These are phyloP conservation scores for Baudoinia panamericana DNA, from an alignment of 495 filamentous ascomycete genomes.

Conservation along the genomic window DNA sequence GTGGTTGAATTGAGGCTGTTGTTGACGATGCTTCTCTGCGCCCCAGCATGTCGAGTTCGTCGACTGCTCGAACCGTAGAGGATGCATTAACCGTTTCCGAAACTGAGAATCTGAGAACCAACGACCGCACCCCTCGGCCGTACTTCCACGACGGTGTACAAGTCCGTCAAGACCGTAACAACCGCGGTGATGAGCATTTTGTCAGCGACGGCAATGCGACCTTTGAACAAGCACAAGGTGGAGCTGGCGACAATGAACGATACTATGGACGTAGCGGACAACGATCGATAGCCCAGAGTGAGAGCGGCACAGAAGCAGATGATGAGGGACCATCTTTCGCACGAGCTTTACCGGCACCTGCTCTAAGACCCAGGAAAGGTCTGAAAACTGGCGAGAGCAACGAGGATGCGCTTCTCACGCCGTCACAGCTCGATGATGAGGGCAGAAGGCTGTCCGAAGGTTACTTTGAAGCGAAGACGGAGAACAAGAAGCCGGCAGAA, in stretches of 20 bases:
- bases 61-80: neutral
- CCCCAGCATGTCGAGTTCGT: slow-evolving; percentile 7
- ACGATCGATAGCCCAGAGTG: slow-evolving; percentile 49
- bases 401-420: slow-evolving; percentile 38
- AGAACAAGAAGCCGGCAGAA: neutral
- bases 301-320: slow-evolving; percentile 84
- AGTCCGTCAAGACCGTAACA: slow-evolving; percentile 1
- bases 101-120: neutral
- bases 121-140: slow-evolving; percentile 6
- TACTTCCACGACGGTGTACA: slow-evolving; percentile 8
- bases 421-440: slow-evolving; percentile 46
- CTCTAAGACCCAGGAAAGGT: slow-evolving; percentile 57
- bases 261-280: slow-evolving; percentile 11
- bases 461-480: slow-evolving; percentile 6
- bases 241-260: neutral
- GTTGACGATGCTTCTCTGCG: slow-evolving; percentile 3
- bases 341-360: slow-evolving; percentile 68
- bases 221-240: slow-evolving; percentile 5
- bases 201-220: neutral
- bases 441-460: slow-evolving; percentile 21
- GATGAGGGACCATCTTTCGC: slow-evolving; percentile 60
- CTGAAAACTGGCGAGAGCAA: slow-evolving; percentile 31
- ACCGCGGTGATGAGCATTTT: slow-evolving; percentile 1
- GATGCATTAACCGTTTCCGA: too few species aligned
- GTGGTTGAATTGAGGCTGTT: too few species aligned